Evolutionary conservation across 106 monocot genomes (phyloP).

Genomic region (Platanthera zijinensis): DNA sequence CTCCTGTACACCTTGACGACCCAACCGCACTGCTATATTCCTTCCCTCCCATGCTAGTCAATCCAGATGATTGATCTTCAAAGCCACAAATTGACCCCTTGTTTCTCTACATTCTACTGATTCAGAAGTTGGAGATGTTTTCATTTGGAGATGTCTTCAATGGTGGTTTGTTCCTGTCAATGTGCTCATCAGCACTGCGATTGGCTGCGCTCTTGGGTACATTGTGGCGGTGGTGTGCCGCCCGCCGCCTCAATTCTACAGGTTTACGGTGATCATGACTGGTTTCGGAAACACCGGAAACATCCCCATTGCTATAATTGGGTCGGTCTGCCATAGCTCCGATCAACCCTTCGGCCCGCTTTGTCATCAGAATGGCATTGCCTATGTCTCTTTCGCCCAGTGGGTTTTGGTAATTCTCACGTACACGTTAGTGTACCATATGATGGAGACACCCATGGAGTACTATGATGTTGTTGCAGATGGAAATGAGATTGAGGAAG

Average conservation of each 20-base stretch:
- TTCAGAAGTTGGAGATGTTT: no score
- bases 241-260: conserved; percentile 63
- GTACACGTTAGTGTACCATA: conserved; percentile 93
- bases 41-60: no score
- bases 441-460: conserved; percentile 92
- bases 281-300: conserved; percentile 98
- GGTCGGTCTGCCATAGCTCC: conserved; percentile 73
- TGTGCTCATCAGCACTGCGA: conserved; percentile 61
- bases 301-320: conserved; percentile 77
- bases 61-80: no score
- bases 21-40: no score
- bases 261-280: conserved; percentile 79
- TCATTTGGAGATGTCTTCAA: no score
- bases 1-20: no score
- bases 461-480: conserved; percentile 61
- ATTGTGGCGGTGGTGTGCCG: conserved; percentile 60
- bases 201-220: conserved; percentile 75
- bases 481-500: conserved; percentile 23
- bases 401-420: conserved; percentile 94
- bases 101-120: no score
- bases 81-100: no score
- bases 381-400: conserved; percentile 87
- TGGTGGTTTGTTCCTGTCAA: conserved; percentile 97
- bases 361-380: conserved; percentile 54
- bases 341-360: conserved; percentile 65